Conservation (phyloP, 441 rosid species). For the Euphorbia corollata region DNA sequence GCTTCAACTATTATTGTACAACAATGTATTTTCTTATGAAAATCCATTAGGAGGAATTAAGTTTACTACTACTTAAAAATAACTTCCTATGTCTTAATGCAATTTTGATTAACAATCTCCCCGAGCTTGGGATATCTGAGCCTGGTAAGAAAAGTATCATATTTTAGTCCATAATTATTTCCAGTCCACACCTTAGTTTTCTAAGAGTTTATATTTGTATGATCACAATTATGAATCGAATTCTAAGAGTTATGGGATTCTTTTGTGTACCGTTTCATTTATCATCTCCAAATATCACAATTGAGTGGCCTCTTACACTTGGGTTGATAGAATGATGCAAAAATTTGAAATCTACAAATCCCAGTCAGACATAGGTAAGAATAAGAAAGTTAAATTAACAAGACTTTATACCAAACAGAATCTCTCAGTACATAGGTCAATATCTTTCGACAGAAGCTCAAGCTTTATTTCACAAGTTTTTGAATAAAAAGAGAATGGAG, state of each 20-base stretch:
- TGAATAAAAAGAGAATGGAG: neutral
- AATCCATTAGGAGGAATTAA: neutral
- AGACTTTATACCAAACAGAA: neutral
- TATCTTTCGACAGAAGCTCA: neutral
- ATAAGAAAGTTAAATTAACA: neutral
- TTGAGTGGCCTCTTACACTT: no score
- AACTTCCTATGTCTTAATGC: neutral
- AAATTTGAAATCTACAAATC: neutral
- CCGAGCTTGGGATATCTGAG: neutral
- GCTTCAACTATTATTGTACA: neutral
- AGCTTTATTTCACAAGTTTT: neutral
- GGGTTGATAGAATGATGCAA: neutral
- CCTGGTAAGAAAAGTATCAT: neutral
- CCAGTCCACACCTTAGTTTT: neutral
- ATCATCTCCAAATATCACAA: neutral
- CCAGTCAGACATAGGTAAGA: neutral
- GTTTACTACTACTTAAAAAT: neutral
- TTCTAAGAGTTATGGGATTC: neutral
- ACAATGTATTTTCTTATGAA: neutral
- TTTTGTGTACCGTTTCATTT: neutral
- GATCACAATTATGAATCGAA: neutral
- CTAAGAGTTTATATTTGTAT: neutral
- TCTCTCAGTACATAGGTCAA: no score
- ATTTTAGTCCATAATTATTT: neutral
- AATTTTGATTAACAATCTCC: neutral